Evolutionary conservation across 148 eudicot species (phyloP), one percentile per base, ranked within the genome.

Genomic region (Tetragonia tetragonoides): DNA sequence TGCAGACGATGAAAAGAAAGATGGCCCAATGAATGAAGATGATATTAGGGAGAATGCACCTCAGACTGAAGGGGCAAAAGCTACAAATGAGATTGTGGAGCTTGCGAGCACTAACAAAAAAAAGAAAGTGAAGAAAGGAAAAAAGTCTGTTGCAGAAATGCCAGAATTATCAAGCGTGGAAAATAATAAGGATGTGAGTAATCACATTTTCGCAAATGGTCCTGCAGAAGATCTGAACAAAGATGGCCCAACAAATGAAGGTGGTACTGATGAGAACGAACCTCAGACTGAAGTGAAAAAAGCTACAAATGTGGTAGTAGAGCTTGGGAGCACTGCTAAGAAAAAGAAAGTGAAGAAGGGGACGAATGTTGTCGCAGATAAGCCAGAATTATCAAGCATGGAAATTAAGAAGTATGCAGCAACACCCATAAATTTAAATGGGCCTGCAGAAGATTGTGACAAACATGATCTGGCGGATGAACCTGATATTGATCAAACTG

Each of bases 271-370:
- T 42, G 76, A 70, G 28, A 54, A 51, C 28, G 47, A 12, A 40
- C 14, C 74, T 63, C 59, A 3, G 21, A 7, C 56, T 40, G 21
- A 40, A 54, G 63, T 47, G 10, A 51, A 64, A 41, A 37, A 21
- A 39, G 66, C 39, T 44, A 54, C 40, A 17, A 40, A 74, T 44
- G 49, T 28, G 42, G 66, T 34, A 16, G 20, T 75, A 54, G 79
- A 75, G 65, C 61, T 56, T 67, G 86, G 65, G 68, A 85, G 72
- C 11, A 38, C 57, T 21, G 59, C 62, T 62, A 87, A 80, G 78
- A 81, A 67, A 46, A 89, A 79, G 80, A 83, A 80, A 73, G 83
- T 79, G 60, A 84, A 41, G 80, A 84, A 70, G 71, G 77, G 79
- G 11, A 84, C 83, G 78, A 87, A 75, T 54, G 76, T 84, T 73